phyloP scores from a whole-genome alignment of 148 eudicot species.

The Gaultheria prostrata region DNA sequence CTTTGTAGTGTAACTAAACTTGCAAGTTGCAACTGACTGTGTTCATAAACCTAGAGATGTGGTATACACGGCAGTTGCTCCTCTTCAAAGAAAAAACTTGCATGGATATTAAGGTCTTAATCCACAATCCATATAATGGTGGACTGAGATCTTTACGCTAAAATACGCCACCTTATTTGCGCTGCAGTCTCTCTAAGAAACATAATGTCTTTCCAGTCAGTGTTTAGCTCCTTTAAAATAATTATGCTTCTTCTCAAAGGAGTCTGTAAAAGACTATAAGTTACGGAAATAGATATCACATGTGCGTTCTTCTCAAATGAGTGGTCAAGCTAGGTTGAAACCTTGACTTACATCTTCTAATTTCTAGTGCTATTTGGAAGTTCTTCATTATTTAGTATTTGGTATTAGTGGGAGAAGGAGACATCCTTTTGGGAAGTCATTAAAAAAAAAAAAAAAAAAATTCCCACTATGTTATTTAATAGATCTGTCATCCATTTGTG shows the following conservation, averaged over 20 bases:
- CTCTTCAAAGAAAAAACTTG: neutral
- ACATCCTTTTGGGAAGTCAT: constrained; percentile 13
- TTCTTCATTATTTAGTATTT: neutral
- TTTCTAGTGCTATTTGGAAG: neutral
- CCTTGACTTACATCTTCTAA: neutral
- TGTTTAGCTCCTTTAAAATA: neutral
- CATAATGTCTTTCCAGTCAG: neutral
- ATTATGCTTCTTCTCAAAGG: neutral
- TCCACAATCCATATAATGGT: neutral
- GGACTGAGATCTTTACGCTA: neutral
- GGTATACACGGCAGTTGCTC: neutral
- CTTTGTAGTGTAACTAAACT: neutral
- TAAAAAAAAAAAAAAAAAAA: neutral
- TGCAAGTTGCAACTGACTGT: no score
- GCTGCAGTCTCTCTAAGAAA: neutral
- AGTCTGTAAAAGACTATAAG: neutral
- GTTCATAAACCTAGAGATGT: no score
- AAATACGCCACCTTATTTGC: neutral
- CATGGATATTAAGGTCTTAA: neutral
- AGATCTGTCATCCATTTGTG: neutral
- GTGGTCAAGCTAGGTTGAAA: neutral
- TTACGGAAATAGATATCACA: no score
- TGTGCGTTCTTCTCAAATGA: neutral
- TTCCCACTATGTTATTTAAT: neutral
- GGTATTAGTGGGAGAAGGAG: neutral